Base-by-base conservation (phyloP, 108 stramenopile genomes). In the Nannochloropsis gaditana region DNA sequence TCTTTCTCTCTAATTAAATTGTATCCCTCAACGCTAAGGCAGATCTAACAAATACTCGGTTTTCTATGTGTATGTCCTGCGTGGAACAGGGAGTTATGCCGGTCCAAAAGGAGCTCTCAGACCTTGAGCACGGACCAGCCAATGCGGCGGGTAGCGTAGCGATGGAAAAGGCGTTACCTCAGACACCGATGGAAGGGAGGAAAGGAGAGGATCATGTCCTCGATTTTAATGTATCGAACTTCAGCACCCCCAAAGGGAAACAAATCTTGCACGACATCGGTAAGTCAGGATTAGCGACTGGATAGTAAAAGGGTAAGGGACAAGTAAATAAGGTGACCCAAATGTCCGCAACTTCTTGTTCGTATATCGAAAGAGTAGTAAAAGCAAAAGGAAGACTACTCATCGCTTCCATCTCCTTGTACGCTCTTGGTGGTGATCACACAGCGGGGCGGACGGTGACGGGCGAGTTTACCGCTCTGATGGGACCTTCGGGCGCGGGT, bases 401-500 rank as follows among this genome's bases (percentile, higher is more conserved):
- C 31, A 31, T 31, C 31, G 31, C 31, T 31, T 31, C 31, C 31
- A 31, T 31, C 31, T 31, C 31, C 31, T 31, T 31, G 31, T 31
- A 31, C 31, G 31, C 31, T 31, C 31, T 31, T 31, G 31, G 0
- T 31, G 31, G 31, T 31, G 31, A 31, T 31, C 31, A 31, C 47
- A 50, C 59, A 73, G 59, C 59, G 15, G 59, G 59, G 19, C 59
- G 59, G 19, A 73, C 59, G 2, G 59, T 73, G 6, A 73, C 83
- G 21, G 83, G 83, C 44, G 83, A 84, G 83, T 73, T 84, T 41
- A 41, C 31, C 21, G 83, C 83, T 4, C 83, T 84, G 3, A 84
- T 84, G 83, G 83, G 83, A 11, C 59, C 83, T 21, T 44, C 43
- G 11, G 83, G 83, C 44, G 83, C 83, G 21, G 83, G 83, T 11